phyloP scores from a whole-genome alignment of 192 early-diverging fungal genomes.

The Coemansia biformis region DNA sequence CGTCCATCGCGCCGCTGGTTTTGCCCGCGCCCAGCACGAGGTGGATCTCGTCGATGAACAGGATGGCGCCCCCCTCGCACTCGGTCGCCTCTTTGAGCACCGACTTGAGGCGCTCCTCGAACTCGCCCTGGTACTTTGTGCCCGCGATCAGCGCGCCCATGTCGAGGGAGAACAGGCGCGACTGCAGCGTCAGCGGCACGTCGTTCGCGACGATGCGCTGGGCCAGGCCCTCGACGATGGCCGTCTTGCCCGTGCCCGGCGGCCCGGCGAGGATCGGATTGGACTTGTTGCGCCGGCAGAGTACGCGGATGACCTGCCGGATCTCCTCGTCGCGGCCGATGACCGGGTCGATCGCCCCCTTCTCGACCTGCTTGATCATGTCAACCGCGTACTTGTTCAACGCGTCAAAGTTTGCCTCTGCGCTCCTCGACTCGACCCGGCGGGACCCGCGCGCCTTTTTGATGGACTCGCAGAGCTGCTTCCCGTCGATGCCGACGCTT shows the following conservation, averaged over 20 bases:
- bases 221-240: slow-evolving; percentile 89
- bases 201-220: slow-evolving; percentile 90
- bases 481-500: too few species aligned
- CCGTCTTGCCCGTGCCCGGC: slow-evolving; percentile 72
- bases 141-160: slow-evolving; percentile 94
- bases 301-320: slow-evolving; percentile 88
- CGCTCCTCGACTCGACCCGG: too few species aligned
- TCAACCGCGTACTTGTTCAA: slow-evolving; percentile 93
- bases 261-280: slow-evolving; percentile 86
- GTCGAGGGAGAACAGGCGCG: slow-evolving; percentile 83
- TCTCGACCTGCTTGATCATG: slow-evolving; percentile 71
- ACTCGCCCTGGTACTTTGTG: slow-evolving; percentile 96
- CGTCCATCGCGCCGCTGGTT: slow-evolving; percentile 87
- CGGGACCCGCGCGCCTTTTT: too few species aligned
- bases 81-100: slow-evolving; percentile 94
- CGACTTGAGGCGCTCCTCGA: slow-evolving; percentile 95
- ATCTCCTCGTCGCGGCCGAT: slow-evolving; percentile 98
- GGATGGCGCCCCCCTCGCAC: slow-evolving; percentile 78
- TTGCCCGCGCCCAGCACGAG: slow-evolving; percentile 91
- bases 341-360: slow-evolving; percentile 92
- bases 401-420: too few species aligned
- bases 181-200: slow-evolving; percentile 81
- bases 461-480: too few species aligned
- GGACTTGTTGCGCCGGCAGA: slow-evolving; percentile 84
- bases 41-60: slow-evolving; percentile 99